Evolutionary conservation across 306 rosid genomes (phyloP).

Genomic region (Citrullus colocynthis): DNA sequence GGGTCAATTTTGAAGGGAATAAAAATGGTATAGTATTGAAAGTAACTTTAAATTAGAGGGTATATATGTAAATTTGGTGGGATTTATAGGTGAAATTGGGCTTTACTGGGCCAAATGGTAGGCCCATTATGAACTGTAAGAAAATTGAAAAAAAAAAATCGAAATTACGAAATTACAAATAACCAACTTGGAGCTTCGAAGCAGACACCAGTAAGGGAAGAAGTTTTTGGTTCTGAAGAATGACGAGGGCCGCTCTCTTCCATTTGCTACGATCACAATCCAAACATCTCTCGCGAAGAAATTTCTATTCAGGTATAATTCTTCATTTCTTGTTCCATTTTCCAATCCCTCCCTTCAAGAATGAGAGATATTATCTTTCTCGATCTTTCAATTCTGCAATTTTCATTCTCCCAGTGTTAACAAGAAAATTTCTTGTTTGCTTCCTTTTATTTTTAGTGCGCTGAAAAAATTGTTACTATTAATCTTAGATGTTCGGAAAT

Average conservation of each 20-base stretch:
- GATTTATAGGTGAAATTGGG: not conserved
- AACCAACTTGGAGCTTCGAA: not conserved
- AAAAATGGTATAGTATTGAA: no score
- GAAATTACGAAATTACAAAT: not conserved
- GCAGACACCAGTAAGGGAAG: not conserved
- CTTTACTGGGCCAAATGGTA: not conserved
- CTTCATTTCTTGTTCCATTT: not conserved
- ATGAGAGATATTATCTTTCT: not conserved
- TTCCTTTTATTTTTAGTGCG: not conserved
- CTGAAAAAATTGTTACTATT: not conserved
- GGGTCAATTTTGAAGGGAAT: no score
- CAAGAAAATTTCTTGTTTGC: not conserved
- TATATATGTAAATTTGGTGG: not conserved
- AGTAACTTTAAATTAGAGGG: not conserved
- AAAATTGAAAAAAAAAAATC: not conserved
- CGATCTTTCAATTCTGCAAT: not conserved
- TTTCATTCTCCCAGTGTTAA: not conserved
- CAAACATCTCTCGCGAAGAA: slow-evolving; percentile 14
- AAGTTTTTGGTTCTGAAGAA: slow-evolving; percentile 10
- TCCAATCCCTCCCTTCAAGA: not conserved
- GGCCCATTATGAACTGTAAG: not conserved
- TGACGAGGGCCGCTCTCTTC: slow-evolving; percentile 53
- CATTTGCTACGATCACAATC: slow-evolving; percentile 47
- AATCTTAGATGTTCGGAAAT: not conserved
- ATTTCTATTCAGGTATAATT: slow-evolving; percentile 29